These are phyloP conservation scores for Nothophoma quercina DNA, from an alignment of 2,329 filamentous ascomycete genomes.

Conservation along the genomic window DNA sequence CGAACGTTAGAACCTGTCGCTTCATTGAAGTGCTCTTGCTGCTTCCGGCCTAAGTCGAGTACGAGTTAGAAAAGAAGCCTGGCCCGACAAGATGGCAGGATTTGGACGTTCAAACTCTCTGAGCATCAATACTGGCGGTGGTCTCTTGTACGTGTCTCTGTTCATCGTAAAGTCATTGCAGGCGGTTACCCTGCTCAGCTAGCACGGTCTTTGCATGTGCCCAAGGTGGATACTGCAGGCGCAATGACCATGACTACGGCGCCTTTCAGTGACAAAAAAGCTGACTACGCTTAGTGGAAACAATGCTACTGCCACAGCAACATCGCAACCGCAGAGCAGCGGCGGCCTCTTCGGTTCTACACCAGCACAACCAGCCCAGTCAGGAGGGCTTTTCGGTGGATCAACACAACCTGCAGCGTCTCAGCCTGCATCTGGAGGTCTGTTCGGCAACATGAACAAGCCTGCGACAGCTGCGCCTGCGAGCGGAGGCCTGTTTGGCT, in stretches of 20 bases:
- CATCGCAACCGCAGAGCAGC: constrained; percentile 33
- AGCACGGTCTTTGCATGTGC: constrained; percentile 2
- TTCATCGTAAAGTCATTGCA: background rate
- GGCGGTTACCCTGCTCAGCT: background rate
- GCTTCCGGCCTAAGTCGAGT: background rate
- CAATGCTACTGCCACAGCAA: constrained; percentile 31
- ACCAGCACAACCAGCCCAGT: constrained; percentile 34
- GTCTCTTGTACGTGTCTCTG: constrained; percentile 54
- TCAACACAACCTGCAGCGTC: constrained; percentile 21
- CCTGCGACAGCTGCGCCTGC: constrained; percentile 35
- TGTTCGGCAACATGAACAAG: constrained; percentile 50
- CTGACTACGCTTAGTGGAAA: constrained; percentile 42
- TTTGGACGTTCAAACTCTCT: constrained; percentile 60
- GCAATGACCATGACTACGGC: constrained; percentile 13
- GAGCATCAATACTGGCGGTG: constrained; percentile 63
- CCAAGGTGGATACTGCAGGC: constrained; percentile 8
- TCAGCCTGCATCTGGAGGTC: constrained; percentile 35
- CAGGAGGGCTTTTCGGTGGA: constrained; percentile 35
- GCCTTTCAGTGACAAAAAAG: constrained; percentile 11
- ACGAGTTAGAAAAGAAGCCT: background rate
- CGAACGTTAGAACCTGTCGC: no score
- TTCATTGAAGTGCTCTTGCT: background rate
- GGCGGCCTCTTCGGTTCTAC: constrained; percentile 48
- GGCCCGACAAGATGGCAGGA: constrained; percentile 45
- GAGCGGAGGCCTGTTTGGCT: constrained; percentile 47